Evolutionary conservation across 345 rosid genomes (phyloP).

Genomic region (Sisymbrium irio): DNA sequence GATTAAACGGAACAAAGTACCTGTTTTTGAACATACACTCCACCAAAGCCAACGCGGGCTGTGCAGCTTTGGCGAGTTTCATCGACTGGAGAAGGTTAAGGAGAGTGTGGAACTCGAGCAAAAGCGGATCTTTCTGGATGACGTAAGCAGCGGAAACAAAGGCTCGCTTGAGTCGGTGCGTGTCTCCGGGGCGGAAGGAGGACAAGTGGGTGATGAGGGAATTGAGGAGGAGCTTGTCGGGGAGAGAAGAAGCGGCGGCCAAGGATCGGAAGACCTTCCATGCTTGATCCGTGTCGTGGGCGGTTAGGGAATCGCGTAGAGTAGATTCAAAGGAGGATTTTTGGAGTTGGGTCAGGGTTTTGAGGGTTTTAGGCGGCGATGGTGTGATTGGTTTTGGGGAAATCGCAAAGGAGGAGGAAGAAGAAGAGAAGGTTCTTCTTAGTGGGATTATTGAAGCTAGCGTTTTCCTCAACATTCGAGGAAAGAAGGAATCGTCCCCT

Average conservation of each 20-base stretch:
- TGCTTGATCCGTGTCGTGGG: conserved; percentile 59
- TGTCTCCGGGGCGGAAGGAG: conserved; percentile 8
- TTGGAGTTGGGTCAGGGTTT: conserved; percentile 47
- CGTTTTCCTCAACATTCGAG: conserved; percentile 48
- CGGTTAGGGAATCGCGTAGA: conserved; percentile 53
- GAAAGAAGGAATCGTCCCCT: background rate
- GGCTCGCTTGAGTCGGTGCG: conserved; percentile 75
- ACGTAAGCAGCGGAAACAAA: conserved; percentile 73
- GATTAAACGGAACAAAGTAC: conserved; percentile 66
- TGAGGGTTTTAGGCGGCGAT: conserved; percentile 26
- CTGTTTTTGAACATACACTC: conserved; percentile 71
- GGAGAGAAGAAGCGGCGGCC: conserved; percentile 50
- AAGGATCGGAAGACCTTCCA: conserved; percentile 83
- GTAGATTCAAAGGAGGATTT: conserved; percentile 48
- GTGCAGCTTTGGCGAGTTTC: conserved; percentile 48
- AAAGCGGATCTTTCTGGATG: conserved; percentile 55
- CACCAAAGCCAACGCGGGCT: conserved; percentile 73
- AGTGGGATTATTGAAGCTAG: conserved; percentile 6
- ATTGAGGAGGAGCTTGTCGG: conserved; percentile 59
- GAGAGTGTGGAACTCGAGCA: conserved; percentile 54
- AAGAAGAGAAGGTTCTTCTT: no score
- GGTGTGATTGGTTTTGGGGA: conserved; percentile 35
- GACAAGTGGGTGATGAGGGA: conserved; percentile 66
- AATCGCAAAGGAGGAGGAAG: background rate
- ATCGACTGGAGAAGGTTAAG: conserved; percentile 54